These are phyloP conservation scores for Zygotorulaspora danielsina DNA, from an alignment of 805 yeast species.

Conservation along the genomic window DNA sequence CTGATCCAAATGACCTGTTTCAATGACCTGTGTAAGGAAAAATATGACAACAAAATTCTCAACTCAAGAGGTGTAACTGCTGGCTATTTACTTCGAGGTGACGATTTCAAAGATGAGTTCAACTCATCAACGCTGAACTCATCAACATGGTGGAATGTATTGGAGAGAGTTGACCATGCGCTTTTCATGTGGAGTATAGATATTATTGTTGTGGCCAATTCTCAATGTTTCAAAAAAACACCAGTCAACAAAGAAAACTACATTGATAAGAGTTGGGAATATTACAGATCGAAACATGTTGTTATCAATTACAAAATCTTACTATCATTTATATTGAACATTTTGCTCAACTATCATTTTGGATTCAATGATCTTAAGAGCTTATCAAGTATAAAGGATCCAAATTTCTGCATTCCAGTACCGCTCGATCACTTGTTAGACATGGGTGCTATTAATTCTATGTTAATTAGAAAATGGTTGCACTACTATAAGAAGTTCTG, in stretches of 20 bases:
- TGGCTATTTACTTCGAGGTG: constrained; percentile 27
- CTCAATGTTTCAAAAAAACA: constrained; percentile 36
- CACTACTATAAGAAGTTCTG: constrained; percentile 34
- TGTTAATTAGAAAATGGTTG: constrained; percentile 35
- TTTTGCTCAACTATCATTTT: constrained; percentile 48
- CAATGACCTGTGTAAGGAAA: constrained; percentile 27
- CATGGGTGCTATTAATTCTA: constrained; percentile 20
- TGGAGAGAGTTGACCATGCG: constrained; percentile 33
- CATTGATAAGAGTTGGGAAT: constrained; percentile 29
- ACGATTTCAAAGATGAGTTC: constrained; percentile 34
- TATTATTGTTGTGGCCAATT: constrained; percentile 32
- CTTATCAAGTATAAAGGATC: constrained; percentile 26
- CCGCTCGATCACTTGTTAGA: constrained; percentile 24
- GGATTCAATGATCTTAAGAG: constrained; percentile 41
- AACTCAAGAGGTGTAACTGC: constrained; percentile 36
- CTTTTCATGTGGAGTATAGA: constrained; percentile 36
- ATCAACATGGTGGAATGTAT: constrained; percentile 33
- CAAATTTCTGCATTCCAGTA: constrained; percentile 30
- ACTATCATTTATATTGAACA: constrained; percentile 39
- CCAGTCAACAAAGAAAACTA: constrained; percentile 28
- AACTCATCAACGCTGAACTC: constrained; percentile 29
- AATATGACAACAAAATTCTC: constrained; percentile 30
- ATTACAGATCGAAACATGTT: constrained; percentile 34
- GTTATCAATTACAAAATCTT: constrained; percentile 40
- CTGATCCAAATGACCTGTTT: constrained; percentile 34